Evolutionary conservation across 2,329 filamentous ascomycete genomes (phyloP).

Genomic region (Alternaria rosae): DNA sequence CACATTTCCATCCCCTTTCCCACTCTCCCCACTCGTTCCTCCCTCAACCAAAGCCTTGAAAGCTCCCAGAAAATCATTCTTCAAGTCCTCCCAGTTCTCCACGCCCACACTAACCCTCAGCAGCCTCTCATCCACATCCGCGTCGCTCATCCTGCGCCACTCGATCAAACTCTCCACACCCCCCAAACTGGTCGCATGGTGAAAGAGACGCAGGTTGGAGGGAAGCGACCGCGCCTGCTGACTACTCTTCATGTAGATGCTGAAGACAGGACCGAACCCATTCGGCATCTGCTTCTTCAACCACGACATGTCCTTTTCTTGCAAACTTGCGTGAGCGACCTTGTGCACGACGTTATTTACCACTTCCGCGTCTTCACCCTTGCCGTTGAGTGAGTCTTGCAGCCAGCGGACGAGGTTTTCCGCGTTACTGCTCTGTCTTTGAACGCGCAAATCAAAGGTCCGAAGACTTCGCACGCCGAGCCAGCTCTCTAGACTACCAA

Average conservation of each 20-base stretch:
- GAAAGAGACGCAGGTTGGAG: slow-evolving; percentile 80
- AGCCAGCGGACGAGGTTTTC: slow-evolving; percentile 77
- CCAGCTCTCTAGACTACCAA: slow-evolving; percentile 93
- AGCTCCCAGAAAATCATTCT: slow-evolving; percentile 67
- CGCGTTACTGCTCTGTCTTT: slow-evolving; percentile 76
- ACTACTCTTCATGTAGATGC: slow-evolving; percentile 69
- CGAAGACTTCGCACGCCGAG: slow-evolving; percentile 84
- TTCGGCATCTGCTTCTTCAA: slow-evolving; percentile 86
- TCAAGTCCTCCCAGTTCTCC: slow-evolving; percentile 85
- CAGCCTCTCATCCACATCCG: slow-evolving; percentile 72
- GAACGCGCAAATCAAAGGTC: slow-evolving; percentile 83
- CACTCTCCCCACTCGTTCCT: background rate
- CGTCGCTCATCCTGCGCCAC: slow-evolving; percentile 91
- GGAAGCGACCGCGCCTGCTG: slow-evolving; percentile 73
- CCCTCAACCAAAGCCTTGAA: slow-evolving; percentile 31
- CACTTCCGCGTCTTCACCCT: slow-evolving; percentile 50
- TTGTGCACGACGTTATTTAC: slow-evolving; percentile 65
- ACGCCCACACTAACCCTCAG: slow-evolving; percentile 85
- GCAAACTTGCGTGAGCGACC: slow-evolving; percentile 81
- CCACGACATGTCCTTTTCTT: slow-evolving; percentile 71
- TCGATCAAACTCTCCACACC: slow-evolving; percentile 96
- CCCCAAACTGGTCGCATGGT: slow-evolving; percentile 92
- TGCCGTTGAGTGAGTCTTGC: slow-evolving; percentile 55
- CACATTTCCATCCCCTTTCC: slow-evolving; percentile 14
- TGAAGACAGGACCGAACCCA: slow-evolving; percentile 89